Base-by-base conservation (phyloP, 2,329 filamentous ascomycete species). In the Colletotrichum sansevieriae region DNA sequence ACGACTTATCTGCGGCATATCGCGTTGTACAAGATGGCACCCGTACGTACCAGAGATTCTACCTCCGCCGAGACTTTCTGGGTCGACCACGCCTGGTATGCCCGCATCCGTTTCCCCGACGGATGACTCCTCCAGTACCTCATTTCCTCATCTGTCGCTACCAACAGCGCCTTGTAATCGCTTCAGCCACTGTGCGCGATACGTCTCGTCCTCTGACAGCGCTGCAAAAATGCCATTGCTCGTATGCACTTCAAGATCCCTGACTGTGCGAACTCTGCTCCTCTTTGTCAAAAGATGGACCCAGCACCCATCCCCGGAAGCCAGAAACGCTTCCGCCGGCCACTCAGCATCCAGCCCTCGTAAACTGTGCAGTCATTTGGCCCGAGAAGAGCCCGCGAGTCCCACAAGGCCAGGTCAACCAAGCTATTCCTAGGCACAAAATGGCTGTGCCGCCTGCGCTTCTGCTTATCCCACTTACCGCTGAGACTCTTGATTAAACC, bases 1-100 rank as follows among this genome's bases (percentile, higher is more conserved):
- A 46, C 47, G 49, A 62, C 47, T 54, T 13, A 54, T 59, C 39
- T 37, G 22, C 65, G 37, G 47, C 46, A 65, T 43, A 13, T 65
- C 46, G 55, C 25, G 65, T 65, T 51, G 29, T 63, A 68, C 65
- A 55, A 65, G 61, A 68, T 59, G 46, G 22, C 47, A 51, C 13
- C 49, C 49, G 29, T 33, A 54, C 65, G 29, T 33, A 54, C 65
- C 65, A 46, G 20, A 56, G 43, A 49, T 46, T 57, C 35, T 44
- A 33, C 54, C 20, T 35, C 47, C 29, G 35, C 41, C 59, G 47
- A 44, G 7, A n/a, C 61, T n/a, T 20, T 18, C 12, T 52, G 44
- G 22, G 25, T 47, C 47, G 33, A 37, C n/a, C 37, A 18, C 39
- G 20, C 37, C n/a, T 20, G 10, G 18, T 18, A 13, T 20, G 2